Percentiles rank a stretch among this genome's conserved stretches.
phyloP scores from a whole-genome alignment of 352 stramenopile genomes.

The Pythium brassicae region DNA sequence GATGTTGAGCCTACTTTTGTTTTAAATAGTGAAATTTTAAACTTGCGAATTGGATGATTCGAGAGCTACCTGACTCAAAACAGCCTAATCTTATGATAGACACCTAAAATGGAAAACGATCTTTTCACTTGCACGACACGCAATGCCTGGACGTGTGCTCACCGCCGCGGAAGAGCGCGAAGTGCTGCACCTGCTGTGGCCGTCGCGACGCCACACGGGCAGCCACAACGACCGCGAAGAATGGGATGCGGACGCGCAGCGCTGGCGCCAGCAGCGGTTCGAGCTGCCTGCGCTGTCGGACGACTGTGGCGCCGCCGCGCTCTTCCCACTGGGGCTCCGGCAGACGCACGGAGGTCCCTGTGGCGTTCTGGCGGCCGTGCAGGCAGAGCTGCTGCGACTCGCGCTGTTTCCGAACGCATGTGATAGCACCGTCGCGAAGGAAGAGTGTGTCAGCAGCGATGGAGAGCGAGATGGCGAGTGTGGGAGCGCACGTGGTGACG shows the following conservation, averaged over 20 bases:
- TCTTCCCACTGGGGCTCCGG: conserved; percentile 59
- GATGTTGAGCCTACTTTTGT: too few species aligned
- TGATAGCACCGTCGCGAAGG: too few species aligned
- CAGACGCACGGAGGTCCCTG: conserved; percentile 78
- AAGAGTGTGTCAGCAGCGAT: too few species aligned
- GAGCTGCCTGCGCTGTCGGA: conserved; percentile 33
- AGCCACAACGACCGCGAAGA: not conserved
- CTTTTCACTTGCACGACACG: not conserved
- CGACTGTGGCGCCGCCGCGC: not conserved
- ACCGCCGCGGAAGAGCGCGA: conserved; percentile 1
- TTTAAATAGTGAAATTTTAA: too few species aligned
- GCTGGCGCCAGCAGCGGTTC: conserved; percentile 61
- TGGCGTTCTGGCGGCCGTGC: conserved; percentile 74
- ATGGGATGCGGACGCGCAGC: conserved; percentile 32
- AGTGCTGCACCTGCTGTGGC: conserved; percentile 37
- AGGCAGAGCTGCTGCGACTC: conserved; percentile 62
- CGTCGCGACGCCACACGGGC: too few species aligned
- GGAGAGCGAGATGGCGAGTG: too few species aligned
- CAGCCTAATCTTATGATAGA: too few species aligned
- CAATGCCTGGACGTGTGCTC: too few species aligned
- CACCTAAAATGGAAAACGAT: too few species aligned
- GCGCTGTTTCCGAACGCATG: too few species aligned
- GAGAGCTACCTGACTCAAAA: too few species aligned
- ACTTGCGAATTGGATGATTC: too few species aligned
- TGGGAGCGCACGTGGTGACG: not conserved